A percentile compares a stretch with the other conserved stretches of the same genome.
Evolutionary conservation across 1,139 yeast species (phyloP).

Genomic region (Debaryomycetaceae sp.): DNA sequence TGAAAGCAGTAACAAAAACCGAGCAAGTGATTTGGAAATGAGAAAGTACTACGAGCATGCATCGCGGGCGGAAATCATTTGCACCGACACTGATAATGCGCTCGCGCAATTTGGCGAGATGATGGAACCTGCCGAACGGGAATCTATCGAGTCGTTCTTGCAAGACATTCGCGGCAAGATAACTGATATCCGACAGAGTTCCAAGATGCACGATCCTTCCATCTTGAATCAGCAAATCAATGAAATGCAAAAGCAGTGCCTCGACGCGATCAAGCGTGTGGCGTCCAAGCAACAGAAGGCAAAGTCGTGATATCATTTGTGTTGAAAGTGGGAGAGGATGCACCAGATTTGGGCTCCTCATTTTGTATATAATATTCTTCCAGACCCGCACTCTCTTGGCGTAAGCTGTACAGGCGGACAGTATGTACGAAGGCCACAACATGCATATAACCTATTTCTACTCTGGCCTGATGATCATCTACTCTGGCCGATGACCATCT

Average conservation of each 20-base stretch:
- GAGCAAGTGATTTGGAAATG: constrained; percentile 31
- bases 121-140: constrained; percentile 28
- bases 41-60: constrained; percentile 36
- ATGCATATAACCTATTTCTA: too few relatives aligned
- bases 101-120: constrained; percentile 32
- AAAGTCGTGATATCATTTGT: too few relatives aligned
- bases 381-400: too few relatives aligned
- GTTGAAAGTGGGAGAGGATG: too few relatives aligned
- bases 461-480: too few relatives aligned
- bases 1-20: constrained; percentile 35
- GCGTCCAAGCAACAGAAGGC: constrained; percentile 32
- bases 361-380: too few relatives aligned
- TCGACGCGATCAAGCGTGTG: constrained; percentile 43
- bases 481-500: too few relatives aligned
- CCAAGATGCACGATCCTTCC: constrained; percentile 23
- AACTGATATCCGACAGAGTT: constrained; percentile 29
- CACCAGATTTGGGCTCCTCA: too few relatives aligned
- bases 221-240: constrained; percentile 34
- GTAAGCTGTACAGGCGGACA: too few relatives aligned
- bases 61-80: constrained; percentile 42
- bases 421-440: too few relatives aligned
- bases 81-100: constrained; percentile 46
- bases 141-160: constrained; percentile 18
- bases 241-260: constrained; percentile 38
- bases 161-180: constrained; percentile 31